Evolutionary conservation across 2,329 filamentous ascomycete species (phyloP).

Genomic region (Talaromyces sp.): DNA sequence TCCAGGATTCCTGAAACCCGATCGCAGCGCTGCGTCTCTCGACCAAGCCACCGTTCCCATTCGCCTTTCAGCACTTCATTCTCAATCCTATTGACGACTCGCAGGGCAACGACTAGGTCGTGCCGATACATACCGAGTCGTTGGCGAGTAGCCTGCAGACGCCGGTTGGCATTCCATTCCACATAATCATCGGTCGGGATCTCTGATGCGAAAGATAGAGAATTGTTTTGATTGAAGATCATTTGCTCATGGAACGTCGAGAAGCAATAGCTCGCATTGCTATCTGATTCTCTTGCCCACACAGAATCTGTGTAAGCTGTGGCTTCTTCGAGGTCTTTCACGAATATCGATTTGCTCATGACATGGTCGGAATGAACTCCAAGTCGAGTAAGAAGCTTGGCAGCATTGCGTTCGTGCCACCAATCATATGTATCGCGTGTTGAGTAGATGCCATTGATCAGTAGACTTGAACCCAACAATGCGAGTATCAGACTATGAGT

Average conservation of each 20-base stretch:
- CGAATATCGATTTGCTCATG: conserved; percentile 82
- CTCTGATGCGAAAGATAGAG: conserved; percentile 26
- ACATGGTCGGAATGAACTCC: conserved; percentile 74
- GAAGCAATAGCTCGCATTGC: conserved; percentile 41
- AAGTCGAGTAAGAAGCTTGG: conserved; percentile 74
- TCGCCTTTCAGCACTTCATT: conserved; percentile 79
- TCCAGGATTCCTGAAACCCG: conserved; percentile 53
- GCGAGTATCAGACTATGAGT: conserved; percentile 72
- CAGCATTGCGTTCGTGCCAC: conserved; percentile 81
- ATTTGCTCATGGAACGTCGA: conserved; percentile 44
- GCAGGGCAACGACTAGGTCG: conserved; percentile 84
- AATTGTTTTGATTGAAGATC: conserved; percentile 31
- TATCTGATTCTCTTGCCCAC: conserved; percentile 23
- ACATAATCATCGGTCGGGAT: conserved; percentile 29
- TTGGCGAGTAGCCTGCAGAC: conserved; percentile 76
- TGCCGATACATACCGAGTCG: conserved; percentile 80
- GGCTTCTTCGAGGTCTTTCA: conserved; percentile 73
- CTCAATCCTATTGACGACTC: conserved; percentile 86
- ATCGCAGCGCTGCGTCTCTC: conserved; percentile 74
- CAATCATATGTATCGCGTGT: conserved; percentile 71
- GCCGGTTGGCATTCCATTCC: conserved; percentile 44
- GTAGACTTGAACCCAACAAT: conserved; percentile 64
- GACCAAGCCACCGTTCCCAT: conserved; percentile 87
- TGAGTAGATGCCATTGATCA: conserved; percentile 72
- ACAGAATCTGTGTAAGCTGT: conserved; percentile 39